Base-by-base conservation (phyloP, 768 basidiomycete genomes). In the Tubosaeta sp. region DNA sequence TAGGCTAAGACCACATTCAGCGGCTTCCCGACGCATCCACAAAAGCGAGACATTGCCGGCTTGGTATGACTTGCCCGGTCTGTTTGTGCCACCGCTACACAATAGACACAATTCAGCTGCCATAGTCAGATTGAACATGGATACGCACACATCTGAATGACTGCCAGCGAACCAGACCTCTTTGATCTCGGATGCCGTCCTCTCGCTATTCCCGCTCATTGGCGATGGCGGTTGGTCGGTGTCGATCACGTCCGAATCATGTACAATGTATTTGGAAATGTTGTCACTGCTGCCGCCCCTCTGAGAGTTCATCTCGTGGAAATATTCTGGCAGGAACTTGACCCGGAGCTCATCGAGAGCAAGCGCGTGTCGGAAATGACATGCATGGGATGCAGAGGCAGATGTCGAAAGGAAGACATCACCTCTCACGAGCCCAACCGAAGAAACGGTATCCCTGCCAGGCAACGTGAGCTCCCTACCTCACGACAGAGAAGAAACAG, bases 401-500 rank as follows among this genome's bases (percentile, higher is more conserved):
- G 80, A 79, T 60, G 85, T 84, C 0, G 84, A 84, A 5, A 85
- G 72, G 16, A 65, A 64, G 6, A 78, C 70, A 26, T 74, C 74
- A 2, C 76, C 56, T 52, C 56, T 74, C 46, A 83, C 68, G 37
- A 81, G 43, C 11, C 83, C 83, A 13, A 85, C 82, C 0, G 83
- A 85, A 19, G 78, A 76, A 6, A 87, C 84, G 1, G 83, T 86
- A 57, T 87, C 85, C 82, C 84, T 85, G 47, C 22, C 22, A 22
- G 27, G 13, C 4, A 1, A 48, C 0, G 16, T 44, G 26, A 61
- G 22, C 54, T 41, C 1, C 1, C 4, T 22, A 17, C 27, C 10
- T n/a, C 7, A 22, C 2, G 35, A 16, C n/a, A 27, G 16, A 2
- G 34, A 33, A 14, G 13, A 13, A 19, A 48, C 53, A 5, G 22